Base-by-base conservation (phyloP, 805 yeast species). In the Clavispora phyllophila region DNA sequence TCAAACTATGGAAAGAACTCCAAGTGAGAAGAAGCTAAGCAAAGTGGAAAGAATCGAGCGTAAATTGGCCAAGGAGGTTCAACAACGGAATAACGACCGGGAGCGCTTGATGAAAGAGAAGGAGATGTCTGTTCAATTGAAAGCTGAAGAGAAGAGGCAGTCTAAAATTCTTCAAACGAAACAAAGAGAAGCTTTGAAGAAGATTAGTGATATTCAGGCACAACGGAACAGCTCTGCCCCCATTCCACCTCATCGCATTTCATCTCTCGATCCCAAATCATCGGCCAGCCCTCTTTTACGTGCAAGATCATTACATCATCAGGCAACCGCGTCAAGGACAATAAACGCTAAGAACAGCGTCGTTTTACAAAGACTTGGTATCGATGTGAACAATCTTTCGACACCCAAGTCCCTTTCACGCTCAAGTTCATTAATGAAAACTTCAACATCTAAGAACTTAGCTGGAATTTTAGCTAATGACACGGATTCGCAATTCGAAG, bases 221-320 rank as follows among this genome's bases (percentile, higher is more conserved):
- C 40, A 42, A 9, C 34, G 54, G 10, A 48, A 42, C 29, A 40
- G 41, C 17, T 50, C 54, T 8, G 43, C 48, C 1, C 51, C 49
- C 22, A 28, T 33, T 8, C 42, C 46, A 7, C 12, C 40, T 5
- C 23, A 10, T 13, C 37, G 40, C 2, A 41, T 37, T 6, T 44
- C 61, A 1, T 64, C 72, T 4, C 58, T 70, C 32, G 75, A 70
- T 48, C 75, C 75, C n/a, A 58, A 61, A 42, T 36, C 51, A 8
- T 54, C 53, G 8, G 46, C 37, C 19, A 57, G 55, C 18, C 57
- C 70, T 2, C 47, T 68, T 31, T 53, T 67, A 26, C 47, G 74
- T 35, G 73, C 74, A 5, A 62, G 61, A 43, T 58, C 72, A 1
- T 53, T 68, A 22, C 62, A 62, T 3, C 39, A 63, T 8, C 62